phyloP scores from a whole-genome alignment of 441 rosid species.

The Croton setiger region DNA sequence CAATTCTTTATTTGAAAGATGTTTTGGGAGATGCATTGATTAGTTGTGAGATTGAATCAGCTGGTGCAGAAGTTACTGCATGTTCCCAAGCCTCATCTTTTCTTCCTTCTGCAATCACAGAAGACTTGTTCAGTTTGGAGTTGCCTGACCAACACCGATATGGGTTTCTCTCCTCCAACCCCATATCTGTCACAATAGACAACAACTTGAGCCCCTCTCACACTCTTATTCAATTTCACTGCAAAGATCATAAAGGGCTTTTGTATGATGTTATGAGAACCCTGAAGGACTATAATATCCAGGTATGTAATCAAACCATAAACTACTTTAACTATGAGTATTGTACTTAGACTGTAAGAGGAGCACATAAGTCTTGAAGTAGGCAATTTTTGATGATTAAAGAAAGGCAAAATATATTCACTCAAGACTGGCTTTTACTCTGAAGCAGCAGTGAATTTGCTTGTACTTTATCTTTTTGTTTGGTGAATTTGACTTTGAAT shows the following conservation, averaged over 20 bases:
- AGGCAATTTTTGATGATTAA: slow-evolving; percentile 6
- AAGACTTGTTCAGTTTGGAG: slow-evolving; percentile 50
- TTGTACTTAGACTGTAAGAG: background rate
- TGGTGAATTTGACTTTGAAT: too few species aligned
- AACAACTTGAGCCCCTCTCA: slow-evolving; percentile 54
- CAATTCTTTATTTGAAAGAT: slow-evolving; percentile 32
- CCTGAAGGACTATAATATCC: slow-evolving; percentile 62
- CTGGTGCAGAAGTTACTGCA: slow-evolving; percentile 46
- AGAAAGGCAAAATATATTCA: background rate
- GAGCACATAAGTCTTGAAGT: background rate
- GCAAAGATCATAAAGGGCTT: slow-evolving; percentile 74
- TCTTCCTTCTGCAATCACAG: slow-evolving; percentile 50
- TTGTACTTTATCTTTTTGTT: background rate
- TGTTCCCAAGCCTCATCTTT: slow-evolving; percentile 55
- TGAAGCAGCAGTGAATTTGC: background rate
- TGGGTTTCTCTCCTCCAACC: slow-evolving; percentile 34
- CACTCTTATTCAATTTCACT: slow-evolving; percentile 50
- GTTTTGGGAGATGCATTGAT: slow-evolving; percentile 45
- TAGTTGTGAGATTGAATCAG: slow-evolving; percentile 63
- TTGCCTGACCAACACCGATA: slow-evolving; percentile 23
- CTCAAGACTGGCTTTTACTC: background rate
- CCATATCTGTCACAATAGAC: slow-evolving; percentile 44
- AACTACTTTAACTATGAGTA: background rate
- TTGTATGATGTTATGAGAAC: slow-evolving; percentile 64
- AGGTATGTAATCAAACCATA: slow-evolving; percentile 32